These are phyloP conservation scores for Suillus alpinus DNA, from an alignment of 768 basidiomycete genomes.

Conservation along the genomic window DNA sequence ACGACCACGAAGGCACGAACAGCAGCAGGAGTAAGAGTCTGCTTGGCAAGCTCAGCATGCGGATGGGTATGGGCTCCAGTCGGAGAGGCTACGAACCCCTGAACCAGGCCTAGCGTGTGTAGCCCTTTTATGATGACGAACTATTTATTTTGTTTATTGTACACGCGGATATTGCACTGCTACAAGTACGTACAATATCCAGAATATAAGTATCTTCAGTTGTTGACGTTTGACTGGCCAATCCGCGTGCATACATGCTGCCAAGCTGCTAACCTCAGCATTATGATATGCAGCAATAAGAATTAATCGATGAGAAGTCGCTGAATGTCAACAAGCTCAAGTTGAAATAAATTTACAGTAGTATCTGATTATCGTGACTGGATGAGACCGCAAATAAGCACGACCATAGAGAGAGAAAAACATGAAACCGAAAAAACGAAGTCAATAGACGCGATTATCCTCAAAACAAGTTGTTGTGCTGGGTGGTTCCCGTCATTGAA, in stretches of 20 bases:
- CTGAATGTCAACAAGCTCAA: too few species aligned
- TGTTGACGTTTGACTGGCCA: background rate
- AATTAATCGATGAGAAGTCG: too few species aligned
- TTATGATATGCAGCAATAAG: too few species aligned
- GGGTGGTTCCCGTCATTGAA: too few species aligned
- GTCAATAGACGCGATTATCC: too few species aligned
- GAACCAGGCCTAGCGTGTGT: conserved; percentile 22
- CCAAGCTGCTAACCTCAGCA: too few species aligned
- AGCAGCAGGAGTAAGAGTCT: conserved; percentile 37
- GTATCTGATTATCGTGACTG: too few species aligned
- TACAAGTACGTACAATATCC: background rate
- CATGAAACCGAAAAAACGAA: too few species aligned
- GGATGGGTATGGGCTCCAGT: conserved; percentile 34
- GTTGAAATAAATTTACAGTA: too few species aligned
- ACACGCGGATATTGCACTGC: background rate
- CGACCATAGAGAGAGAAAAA: too few species aligned
- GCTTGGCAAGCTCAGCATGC: conserved; percentile 31
- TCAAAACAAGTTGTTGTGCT: too few species aligned
- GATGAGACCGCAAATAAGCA: too few species aligned
- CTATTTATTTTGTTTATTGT: background rate
- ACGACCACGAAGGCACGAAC: conserved; percentile 47
- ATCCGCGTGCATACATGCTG: background rate
- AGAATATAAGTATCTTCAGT: background rate
- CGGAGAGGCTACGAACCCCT: conserved; percentile 36
- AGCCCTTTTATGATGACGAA: background rate